Conservation (phyloP, 352 stramenopile genomes). For the Phytophthora sojae region DNA sequence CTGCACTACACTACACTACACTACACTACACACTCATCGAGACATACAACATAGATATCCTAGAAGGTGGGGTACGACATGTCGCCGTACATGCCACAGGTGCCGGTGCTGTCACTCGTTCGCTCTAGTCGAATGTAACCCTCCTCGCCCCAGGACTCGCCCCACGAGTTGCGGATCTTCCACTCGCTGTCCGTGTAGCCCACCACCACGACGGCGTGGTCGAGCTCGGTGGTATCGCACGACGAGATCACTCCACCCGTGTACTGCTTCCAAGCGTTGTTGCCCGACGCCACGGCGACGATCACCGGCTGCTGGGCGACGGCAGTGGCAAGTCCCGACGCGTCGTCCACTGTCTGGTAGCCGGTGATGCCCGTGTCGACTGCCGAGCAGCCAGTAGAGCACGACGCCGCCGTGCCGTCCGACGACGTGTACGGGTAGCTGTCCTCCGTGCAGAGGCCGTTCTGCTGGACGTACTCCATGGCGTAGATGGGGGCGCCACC, state of each 20-base stretch:
- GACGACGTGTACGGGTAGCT: slow-evolving; percentile 47
- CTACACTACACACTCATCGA: background rate
- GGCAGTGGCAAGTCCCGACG: slow-evolving; percentile 28
- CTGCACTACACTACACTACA: background rate
- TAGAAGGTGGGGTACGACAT: slow-evolving; percentile 63
- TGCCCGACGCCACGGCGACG: slow-evolving; percentile 94
- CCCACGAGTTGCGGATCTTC: slow-evolving; percentile 99
- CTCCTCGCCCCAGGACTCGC: slow-evolving; percentile 91
- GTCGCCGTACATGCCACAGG: slow-evolving; percentile 64
- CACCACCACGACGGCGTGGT: slow-evolving; percentile 98
- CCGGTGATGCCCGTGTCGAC: slow-evolving; percentile 46
- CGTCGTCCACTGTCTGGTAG: slow-evolving; percentile 69
- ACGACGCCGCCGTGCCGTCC: slow-evolving; percentile 30
- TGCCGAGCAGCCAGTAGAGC: slow-evolving; percentile 37
- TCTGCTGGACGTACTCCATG: slow-evolving; percentile 91
- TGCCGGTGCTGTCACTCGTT: slow-evolving; percentile 71
- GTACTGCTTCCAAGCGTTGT: slow-evolving; percentile 98
- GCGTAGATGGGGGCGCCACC: slow-evolving; percentile 92
- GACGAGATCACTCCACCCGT: slow-evolving; percentile 88
- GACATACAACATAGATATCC: slow-evolving; percentile 11
- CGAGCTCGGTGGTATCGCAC: slow-evolving; percentile 87
- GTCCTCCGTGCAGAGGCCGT: slow-evolving; percentile 71
- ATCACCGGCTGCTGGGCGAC: slow-evolving; percentile 88
- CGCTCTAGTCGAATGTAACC: slow-evolving; percentile 95
- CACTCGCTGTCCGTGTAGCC: slow-evolving; percentile 93